Conservation (phyloP, 2,329 filamentous ascomycete species). For the Botrytis sinoallii region DNA sequence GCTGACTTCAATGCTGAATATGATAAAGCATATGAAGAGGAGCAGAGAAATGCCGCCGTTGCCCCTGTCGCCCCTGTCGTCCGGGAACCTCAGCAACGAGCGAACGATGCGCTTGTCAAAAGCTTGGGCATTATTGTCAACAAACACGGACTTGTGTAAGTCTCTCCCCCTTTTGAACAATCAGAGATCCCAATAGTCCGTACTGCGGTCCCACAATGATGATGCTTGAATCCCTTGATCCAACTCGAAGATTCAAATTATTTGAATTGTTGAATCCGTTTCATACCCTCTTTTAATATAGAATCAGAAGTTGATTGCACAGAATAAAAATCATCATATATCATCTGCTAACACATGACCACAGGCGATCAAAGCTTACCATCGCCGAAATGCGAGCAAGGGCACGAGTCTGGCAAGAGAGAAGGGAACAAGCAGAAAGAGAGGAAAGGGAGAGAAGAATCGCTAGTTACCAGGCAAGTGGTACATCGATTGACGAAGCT, state of each 20-base stretch:
- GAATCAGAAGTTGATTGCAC: not conserved
- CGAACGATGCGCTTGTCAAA: accelerated
- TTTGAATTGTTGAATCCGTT: not conserved
- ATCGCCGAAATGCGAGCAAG: not conserved
- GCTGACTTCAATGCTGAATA: too few relatives aligned
- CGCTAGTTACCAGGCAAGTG: not conserved
- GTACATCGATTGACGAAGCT: not conserved
- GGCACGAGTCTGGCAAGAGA: not conserved
- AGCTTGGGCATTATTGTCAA: not conserved
- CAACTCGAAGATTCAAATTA: not conserved
- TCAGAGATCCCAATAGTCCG: not conserved
- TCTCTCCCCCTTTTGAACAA: not conserved
- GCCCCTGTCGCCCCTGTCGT: too few relatives aligned
- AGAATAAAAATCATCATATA: not conserved
- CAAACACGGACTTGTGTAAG: not conserved
- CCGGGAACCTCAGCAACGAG: too few relatives aligned
- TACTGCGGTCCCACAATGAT: not conserved
- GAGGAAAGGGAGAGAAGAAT: not conserved
- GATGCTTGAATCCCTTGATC: accelerated
- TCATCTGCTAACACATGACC: not conserved
- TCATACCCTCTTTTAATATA: not conserved
- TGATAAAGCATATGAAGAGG: too few relatives aligned
- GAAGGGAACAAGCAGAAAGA: not conserved
- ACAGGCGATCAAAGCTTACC: not conserved
- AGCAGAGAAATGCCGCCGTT: too few relatives aligned